Evolutionary conservation across 2,329 filamentous ascomycete species (phyloP).

Genomic region (Aspergillus hortae): DNA sequence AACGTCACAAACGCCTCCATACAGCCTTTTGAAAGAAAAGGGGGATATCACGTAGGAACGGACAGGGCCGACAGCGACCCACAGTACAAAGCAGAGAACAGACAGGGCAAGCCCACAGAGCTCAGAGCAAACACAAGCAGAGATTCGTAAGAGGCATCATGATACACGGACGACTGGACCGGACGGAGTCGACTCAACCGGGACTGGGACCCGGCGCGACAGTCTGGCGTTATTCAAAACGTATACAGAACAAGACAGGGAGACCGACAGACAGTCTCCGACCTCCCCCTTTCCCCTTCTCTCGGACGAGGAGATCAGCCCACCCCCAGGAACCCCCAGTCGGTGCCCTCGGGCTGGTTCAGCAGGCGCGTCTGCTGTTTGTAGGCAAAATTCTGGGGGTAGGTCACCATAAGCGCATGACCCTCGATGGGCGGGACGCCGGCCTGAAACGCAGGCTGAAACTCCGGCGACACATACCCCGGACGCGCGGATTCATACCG

Average conservation of each 20-base stretch:
- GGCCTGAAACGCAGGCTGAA: constrained; percentile 22
- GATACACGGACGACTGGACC: not conserved
- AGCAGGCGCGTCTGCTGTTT: constrained; percentile 32
- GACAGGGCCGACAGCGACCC: not conserved
- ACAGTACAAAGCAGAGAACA: not conserved
- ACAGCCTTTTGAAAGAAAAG: constrained; percentile 13
- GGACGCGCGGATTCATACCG: constrained; percentile 29
- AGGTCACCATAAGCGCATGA: constrained; percentile 31
- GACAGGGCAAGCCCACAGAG: not conserved
- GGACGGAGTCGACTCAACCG: not conserved
- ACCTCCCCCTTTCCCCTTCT: no score
- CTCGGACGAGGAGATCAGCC: constrained; percentile 19
- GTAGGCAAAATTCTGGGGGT: constrained; percentile 30
- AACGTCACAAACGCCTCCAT: constrained; percentile 16
- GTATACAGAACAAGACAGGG: not conserved
- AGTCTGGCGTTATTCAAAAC: not conserved
- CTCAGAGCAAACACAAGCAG: not conserved
- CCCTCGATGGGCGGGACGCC: constrained; percentile 27
- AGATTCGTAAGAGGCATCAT: not conserved
- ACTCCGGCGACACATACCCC: constrained; percentile 31
- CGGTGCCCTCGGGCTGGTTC: constrained; percentile 38
- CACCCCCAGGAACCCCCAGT: constrained; percentile 39
- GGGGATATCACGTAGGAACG: not conserved
- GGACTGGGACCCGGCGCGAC: not conserved
- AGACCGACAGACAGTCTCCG: not conserved